These are phyloP conservation scores for Letharia columbiana DNA, from an alignment of 495 filamentous ascomycete genomes.

Conservation along the genomic window DNA sequence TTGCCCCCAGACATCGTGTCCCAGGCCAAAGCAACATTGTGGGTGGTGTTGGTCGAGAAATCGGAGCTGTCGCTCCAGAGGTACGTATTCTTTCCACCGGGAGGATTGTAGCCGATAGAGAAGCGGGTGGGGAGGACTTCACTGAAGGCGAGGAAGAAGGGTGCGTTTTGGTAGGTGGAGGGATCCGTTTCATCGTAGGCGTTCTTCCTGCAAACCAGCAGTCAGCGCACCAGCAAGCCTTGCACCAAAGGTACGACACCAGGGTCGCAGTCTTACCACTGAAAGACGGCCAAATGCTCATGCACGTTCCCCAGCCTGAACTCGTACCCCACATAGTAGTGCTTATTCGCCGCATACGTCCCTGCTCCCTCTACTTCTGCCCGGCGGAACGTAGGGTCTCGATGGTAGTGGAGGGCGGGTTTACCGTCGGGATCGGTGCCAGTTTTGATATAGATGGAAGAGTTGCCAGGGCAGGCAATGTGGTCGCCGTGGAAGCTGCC, in stretches of 20 bases:
- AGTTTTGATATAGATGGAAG: constrained; percentile 25
- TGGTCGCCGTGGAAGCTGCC: constrained; percentile 3
- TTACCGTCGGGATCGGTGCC: constrained; percentile 24
- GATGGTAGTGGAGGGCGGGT: constrained; percentile 27
- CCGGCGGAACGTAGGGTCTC: constrained; percentile 29
- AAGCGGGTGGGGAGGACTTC: constrained; percentile 18
- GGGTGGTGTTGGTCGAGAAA: constrained; percentile 9
- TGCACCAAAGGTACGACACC: background rate
- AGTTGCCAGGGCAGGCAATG: constrained; percentile 11
- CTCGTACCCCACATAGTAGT: constrained; percentile 32
- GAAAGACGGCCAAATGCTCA: constrained; percentile 28
- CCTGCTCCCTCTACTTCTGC: constrained; percentile 28
- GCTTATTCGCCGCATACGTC: constrained; percentile 23
- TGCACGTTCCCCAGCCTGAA: constrained; percentile 24
- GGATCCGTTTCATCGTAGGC: constrained; percentile 22
- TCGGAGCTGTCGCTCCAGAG: constrained; percentile 26
- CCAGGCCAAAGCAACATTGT: constrained; percentile 27
- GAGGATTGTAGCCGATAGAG: constrained; percentile 26
- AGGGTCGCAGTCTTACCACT: constrained; percentile 22
- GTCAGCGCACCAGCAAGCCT: background rate
- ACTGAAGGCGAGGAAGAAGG: constrained; percentile 28
- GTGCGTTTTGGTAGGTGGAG: constrained; percentile 28
- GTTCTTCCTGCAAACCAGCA: constrained; percentile 5
- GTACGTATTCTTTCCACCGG: constrained; percentile 18
- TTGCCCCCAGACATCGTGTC: constrained; percentile 29